These are phyloP conservation scores for Clarireedia sp. DNA, from an alignment of 2,329 filamentous ascomycete species.

Conservation along the genomic window DNA sequence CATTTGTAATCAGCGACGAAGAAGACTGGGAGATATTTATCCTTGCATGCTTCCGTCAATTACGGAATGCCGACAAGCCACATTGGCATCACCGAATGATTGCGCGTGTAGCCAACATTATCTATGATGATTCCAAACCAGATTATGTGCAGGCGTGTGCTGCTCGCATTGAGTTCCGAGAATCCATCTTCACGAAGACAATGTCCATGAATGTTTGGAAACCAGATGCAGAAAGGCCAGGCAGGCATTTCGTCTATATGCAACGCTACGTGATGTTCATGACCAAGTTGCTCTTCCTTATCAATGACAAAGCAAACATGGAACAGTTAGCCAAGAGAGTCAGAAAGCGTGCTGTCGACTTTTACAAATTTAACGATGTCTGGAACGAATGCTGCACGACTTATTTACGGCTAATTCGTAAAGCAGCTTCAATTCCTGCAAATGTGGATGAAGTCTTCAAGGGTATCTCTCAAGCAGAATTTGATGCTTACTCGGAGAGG, in stretches of 20 bases:
- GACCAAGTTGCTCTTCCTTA: conserved; percentile 49
- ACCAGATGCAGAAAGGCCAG: conserved; percentile 60
- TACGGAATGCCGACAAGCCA: conserved; percentile 51
- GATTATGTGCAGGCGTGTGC: conserved; percentile 40
- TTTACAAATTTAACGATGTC: conserved; percentile 21
- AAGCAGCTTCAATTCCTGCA: conserved; percentile 46
- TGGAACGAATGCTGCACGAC: conserved; percentile 26
- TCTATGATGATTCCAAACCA: conserved; percentile 47
- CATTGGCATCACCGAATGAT: conserved; percentile 73
- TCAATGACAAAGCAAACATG: conserved; percentile 53
- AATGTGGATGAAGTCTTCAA: conserved; percentile 62
- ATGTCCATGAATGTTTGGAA: conserved; percentile 69
- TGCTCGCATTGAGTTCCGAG: conserved; percentile 57
- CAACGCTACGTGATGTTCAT: conserved; percentile 64
- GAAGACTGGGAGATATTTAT: conserved; percentile 55
- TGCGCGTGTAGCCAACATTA: conserved; percentile 50
- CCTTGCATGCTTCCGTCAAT: conserved; percentile 33
- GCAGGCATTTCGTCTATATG: conserved; percentile 66
- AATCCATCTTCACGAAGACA: conserved; percentile 68
- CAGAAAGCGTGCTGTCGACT: conserved; percentile 53
- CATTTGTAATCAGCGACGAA: conserved; percentile 21
- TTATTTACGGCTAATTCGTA: conserved; percentile 44
- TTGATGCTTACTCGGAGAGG: conserved; percentile 48
- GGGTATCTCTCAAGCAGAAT: conserved; percentile 56
- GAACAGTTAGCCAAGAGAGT: conserved; percentile 58